Conservation (phyloP, 2,329 filamentous ascomycete species). For the Aureobasidium pullulans region DNA sequence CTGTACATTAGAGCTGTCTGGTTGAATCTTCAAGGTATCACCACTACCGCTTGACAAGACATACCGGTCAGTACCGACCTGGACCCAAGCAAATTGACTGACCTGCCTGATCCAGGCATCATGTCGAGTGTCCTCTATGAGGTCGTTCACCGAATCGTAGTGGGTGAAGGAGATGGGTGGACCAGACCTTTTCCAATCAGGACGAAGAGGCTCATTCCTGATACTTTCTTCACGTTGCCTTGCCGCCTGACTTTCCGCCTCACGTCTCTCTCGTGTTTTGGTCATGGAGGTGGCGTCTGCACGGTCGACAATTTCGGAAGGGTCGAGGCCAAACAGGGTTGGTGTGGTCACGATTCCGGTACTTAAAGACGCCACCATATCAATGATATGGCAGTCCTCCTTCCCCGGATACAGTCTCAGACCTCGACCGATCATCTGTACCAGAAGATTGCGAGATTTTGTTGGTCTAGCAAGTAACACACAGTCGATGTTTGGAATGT, state of each 20-base stretch:
- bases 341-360: constrained; percentile 85
- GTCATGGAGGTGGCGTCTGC: constrained; percentile 57
- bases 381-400: constrained; percentile 85
- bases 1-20: constrained; percentile 4
- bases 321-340: constrained; percentile 87
- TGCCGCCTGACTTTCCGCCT: constrained; percentile 35
- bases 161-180: constrained; percentile 70
- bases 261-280: constrained; percentile 43
- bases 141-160: constrained; percentile 85
- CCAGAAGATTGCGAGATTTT: constrained; percentile 80
- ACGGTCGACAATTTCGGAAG: constrained; percentile 64
- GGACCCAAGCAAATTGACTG: constrained; percentile 76
- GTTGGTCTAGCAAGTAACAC: constrained; percentile 82
- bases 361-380: constrained; percentile 82
- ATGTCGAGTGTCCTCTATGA: constrained; percentile 72
- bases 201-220: background rate
- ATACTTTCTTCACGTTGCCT: constrained; percentile 32
- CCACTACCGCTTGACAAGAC: constrained; percentile 57
- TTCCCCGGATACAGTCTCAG: constrained; percentile 79
- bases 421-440: constrained; percentile 96
- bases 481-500: constrained; percentile 96
- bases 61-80: constrained; percentile 60
- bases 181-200: constrained; percentile 17
- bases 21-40: constrained; percentile 52
- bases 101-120: constrained; percentile 72